Percentiles rank a stretch among this genome's conserved stretches.
Conservation (phyloP, 2,329 filamentous ascomycete species). For the Neurospora crassa region DNA sequence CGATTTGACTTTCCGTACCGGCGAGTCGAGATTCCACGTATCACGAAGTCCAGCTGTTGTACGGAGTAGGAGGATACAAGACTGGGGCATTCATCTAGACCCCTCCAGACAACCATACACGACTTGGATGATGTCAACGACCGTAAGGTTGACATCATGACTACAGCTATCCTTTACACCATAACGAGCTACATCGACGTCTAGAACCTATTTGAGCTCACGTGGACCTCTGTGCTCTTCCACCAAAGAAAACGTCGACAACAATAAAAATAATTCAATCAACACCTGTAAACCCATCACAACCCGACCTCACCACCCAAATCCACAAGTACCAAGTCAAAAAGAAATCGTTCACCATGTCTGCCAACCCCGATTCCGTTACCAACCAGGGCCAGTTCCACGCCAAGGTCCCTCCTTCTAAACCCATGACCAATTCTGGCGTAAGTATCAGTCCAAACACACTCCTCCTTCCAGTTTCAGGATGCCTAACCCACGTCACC, state of each 20-base stretch:
- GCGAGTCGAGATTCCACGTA: background rate
- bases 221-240: background rate
- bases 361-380: conserved; percentile 43
- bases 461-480: background rate
- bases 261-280: background rate
- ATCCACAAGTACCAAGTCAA: background rate
- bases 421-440: conserved; percentile 44
- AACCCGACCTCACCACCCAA: background rate
- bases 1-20: background rate
- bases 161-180: background rate
- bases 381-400: conserved; percentile 47
- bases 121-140: background rate
- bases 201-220: background rate
- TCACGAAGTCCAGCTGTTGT: background rate
- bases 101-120: background rate
- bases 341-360: conserved; percentile 26
- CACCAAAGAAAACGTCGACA: background rate
- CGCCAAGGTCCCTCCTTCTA: conserved; percentile 37
- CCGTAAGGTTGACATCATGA: background rate
- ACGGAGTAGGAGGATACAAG: background rate
- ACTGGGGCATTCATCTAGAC: background rate
- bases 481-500: conserved; percentile 1
- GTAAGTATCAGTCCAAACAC: conserved; percentile 29
- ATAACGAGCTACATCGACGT: background rate
- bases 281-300: background rate